Conservation (phyloP, 2,329 filamentous ascomycete genomes). For the Xylariales sp. region DNA sequence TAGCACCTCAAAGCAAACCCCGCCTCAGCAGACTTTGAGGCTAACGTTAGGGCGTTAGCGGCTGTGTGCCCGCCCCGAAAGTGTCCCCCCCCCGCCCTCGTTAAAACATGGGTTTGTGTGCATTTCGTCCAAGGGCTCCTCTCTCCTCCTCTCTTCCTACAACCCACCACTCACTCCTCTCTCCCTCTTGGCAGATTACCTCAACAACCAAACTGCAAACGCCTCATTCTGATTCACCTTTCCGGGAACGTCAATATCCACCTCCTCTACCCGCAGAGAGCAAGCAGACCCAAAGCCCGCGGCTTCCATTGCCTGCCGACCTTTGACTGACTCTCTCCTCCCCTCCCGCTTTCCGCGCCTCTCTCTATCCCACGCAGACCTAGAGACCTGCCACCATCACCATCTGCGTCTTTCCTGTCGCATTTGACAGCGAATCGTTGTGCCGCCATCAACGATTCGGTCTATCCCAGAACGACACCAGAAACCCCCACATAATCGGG, state of each 20-base stretch:
- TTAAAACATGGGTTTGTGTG: background rate
- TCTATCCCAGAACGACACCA: conserved; percentile 10
- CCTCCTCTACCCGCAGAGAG: background rate
- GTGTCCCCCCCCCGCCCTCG: background rate
- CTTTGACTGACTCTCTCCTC: background rate
- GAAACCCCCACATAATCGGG: conserved; percentile 27
- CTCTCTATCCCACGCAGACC: background rate
- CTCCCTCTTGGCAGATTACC: background rate
- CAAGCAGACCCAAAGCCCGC: background rate
- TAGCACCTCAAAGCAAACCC: too few relatives aligned
- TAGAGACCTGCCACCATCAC: too few relatives aligned
- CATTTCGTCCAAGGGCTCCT: conserved; percentile 4
- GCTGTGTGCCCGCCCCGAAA: too few relatives aligned
- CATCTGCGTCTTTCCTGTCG: too few relatives aligned
- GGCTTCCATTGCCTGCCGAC: background rate
- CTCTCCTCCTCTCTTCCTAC: background rate
- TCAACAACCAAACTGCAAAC: conserved; percentile 3
- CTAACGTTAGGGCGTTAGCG: too few relatives aligned
- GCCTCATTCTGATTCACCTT: background rate
- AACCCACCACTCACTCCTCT: background rate
- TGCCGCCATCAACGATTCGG: too few relatives aligned
- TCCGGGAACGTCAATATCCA: conserved; percentile 1
- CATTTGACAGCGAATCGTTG: too few relatives aligned
- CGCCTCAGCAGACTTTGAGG: too few relatives aligned
- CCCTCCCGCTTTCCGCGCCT: background rate